Percentiles rank a stretch among this genome's conserved stretches.
Evolutionary conservation across 441 rosid species (phyloP).

Genomic region (Pelargonium australe): DNA sequence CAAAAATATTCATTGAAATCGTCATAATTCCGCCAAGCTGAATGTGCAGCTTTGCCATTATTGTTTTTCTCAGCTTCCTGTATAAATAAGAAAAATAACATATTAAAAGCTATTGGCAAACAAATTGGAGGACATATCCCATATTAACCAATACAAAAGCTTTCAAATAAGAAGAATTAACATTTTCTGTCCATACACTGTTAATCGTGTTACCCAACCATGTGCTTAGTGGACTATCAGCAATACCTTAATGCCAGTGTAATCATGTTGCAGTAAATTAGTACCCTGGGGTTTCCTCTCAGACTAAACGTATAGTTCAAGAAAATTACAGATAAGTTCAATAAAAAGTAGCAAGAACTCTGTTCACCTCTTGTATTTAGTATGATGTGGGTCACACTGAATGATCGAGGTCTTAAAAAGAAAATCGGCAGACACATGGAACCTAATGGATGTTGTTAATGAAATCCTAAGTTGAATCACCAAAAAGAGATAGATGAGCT

Average conservation of each 20-base stretch:
- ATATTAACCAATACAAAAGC: constrained; percentile 7
- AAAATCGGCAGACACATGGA: not conserved
- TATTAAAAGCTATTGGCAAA: constrained; percentile 6
- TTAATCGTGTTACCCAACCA: constrained; percentile 9
- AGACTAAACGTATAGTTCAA: not conserved
- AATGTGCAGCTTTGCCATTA: constrained; percentile 95
- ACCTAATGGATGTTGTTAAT: not conserved
- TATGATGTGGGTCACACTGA: not conserved
- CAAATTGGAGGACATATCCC: not conserved
- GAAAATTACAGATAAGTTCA: not conserved
- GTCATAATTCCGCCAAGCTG: constrained; percentile 98
- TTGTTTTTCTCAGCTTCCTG: constrained; percentile 78
- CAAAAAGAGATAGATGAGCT: not conserved
- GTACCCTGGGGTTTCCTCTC: not conserved
- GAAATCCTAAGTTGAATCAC: not conserved
- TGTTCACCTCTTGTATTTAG: constrained; percentile 3
- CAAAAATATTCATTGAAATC: constrained; percentile 99
- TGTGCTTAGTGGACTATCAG: constrained; percentile 2
- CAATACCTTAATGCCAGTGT: not conserved
- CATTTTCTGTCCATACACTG: not conserved
- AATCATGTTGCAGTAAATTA: not conserved
- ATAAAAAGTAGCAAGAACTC: not conserved
- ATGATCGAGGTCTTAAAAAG: not conserved
- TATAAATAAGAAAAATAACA: constrained; percentile 18
- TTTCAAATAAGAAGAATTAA: not conserved